Base-by-base conservation (phyloP, 805 yeast species). In the Suhomyces xylopsoci region DNA sequence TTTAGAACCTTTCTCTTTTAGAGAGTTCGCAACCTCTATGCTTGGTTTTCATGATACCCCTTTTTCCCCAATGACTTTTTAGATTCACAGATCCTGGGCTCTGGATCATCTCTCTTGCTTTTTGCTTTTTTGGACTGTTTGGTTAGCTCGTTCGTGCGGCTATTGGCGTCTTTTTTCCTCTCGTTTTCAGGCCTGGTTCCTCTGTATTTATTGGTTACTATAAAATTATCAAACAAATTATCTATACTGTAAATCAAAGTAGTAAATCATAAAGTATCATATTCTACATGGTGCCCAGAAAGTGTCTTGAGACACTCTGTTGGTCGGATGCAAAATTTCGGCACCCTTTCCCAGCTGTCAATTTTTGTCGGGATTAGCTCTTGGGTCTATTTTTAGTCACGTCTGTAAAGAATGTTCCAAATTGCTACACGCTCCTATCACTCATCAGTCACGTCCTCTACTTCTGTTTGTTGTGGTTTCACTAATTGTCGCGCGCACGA, bases 81-180 rank as follows among this genome's bases (percentile, higher is more conserved):
- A 38, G 42, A 19, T 38, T 12, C 14, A 8, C 12, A 38, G 42
- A 38, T 38, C 42, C 42, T 38, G 24, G 42, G 42, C 42, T 38
- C 24, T 38, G 42, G 42, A 38, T 38, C 42, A 38, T 38, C 24
- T 19, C 42, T 17, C 41, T 26, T 36, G 7, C 24, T 17, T 38
- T 38, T 19, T 38, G 7, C 24, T 17, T 38, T 38, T 19, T 38
- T 38, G 32, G 32, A 9, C 41, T n/a, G 5, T 38, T 38, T 38
- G 17, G 22, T 24, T 19, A 38, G 24, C 24, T 38, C 7, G 14
- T 19, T 28, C 4, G 9, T 12, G 12, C 45, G 19, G 30, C 45
- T 42, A 42, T 41, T 42, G 45, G 45, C 45, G 45, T 42, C 45
- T 7, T 15, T n/a, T 42, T 42, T 17, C 30, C 42, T 38, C 22